Conservation (phyloP, 495 filamentous ascomycete species). For the Eremomyces bilateralis region DNA sequence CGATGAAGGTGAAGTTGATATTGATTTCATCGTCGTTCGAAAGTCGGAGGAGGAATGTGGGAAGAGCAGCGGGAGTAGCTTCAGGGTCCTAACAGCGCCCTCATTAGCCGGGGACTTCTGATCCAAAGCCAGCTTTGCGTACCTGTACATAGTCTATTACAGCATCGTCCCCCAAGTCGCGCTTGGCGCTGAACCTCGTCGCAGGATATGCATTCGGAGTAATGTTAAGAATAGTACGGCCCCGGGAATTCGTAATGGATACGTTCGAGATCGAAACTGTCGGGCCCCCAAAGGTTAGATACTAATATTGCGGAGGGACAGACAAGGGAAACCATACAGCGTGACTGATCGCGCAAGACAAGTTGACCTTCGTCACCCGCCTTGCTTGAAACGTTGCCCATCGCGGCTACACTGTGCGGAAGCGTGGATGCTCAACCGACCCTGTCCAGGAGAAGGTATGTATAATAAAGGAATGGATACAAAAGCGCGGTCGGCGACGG, state of each 20-base stretch:
- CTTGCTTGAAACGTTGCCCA: constrained; percentile 87
- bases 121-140: constrained; percentile 7
- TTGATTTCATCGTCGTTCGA: constrained; percentile 74
- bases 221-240: constrained; percentile 52
- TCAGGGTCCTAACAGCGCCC: constrained; percentile 45
- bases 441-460: too few species aligned
- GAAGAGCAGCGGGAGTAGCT: constrained; percentile 28
- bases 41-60: constrained; percentile 68
- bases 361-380: constrained; percentile 61
- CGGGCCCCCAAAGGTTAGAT: neutral
- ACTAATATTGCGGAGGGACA: constrained; percentile 4
- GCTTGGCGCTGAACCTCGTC: constrained; percentile 52
- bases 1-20: constrained; percentile 79
- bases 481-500: too few species aligned
- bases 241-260: constrained; percentile 53
- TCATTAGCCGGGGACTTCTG: neutral
- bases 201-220: constrained; percentile 79
- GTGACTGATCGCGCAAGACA: constrained; percentile 75
- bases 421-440: too few species aligned
- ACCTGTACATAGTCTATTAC: constrained; percentile 88
- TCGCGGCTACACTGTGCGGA: too few species aligned
- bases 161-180: constrained; percentile 48
- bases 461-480: too few species aligned
- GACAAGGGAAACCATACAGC: constrained; percentile 32
- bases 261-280: constrained; percentile 71